phyloP scores from a whole-genome alignment of 768 basidiomycete species.

The Strobilomyces dryophilus region DNA sequence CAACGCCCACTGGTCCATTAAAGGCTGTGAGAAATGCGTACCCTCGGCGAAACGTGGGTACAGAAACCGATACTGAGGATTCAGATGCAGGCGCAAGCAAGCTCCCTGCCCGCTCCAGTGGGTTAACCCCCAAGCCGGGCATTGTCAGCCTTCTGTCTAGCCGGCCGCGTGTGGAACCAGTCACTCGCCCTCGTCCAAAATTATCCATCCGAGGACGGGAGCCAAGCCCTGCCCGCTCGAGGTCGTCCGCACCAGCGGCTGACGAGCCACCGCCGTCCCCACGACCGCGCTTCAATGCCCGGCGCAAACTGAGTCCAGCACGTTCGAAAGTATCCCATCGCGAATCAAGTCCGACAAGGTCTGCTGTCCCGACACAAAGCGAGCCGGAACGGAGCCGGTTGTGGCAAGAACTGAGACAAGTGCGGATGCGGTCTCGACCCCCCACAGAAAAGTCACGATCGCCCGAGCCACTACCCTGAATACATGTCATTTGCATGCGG shows the following conservation, averaged over 20 bases:
- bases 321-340: constrained; percentile 31
- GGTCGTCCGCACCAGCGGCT: constrained; percentile 17
- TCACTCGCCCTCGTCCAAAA: constrained; percentile 25
- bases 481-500: constrained; percentile 13
- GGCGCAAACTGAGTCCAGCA: constrained; percentile 38
- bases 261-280: constrained; percentile 25
- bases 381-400: constrained; percentile 42
- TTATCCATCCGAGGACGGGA: constrained; percentile 27
- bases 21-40: constrained; percentile 29
- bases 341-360: constrained; percentile 25
- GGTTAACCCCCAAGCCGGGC: constrained; percentile 27
- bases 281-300: constrained; percentile 34
- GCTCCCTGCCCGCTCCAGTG: constrained; percentile 23
- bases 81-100: constrained; percentile 27
- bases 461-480: constrained; percentile 35
- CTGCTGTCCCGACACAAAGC: constrained; percentile 28
- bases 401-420: constrained; percentile 53
- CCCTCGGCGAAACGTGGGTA: constrained; percentile 24
- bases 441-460: constrained; percentile 41
- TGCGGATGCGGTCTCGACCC: constrained; percentile 44
- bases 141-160: constrained; percentile 38
- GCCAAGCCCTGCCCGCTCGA: constrained; percentile 31
- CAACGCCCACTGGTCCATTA: constrained; percentile 28
- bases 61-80: constrained; percentile 31
- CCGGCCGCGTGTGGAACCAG: constrained; percentile 26